A percentile compares a stretch with the other conserved stretches of the same genome.
phyloP scores from a whole-genome alignment of 768 basidiomycete genomes.

The Leccinum imitatum region DNA sequence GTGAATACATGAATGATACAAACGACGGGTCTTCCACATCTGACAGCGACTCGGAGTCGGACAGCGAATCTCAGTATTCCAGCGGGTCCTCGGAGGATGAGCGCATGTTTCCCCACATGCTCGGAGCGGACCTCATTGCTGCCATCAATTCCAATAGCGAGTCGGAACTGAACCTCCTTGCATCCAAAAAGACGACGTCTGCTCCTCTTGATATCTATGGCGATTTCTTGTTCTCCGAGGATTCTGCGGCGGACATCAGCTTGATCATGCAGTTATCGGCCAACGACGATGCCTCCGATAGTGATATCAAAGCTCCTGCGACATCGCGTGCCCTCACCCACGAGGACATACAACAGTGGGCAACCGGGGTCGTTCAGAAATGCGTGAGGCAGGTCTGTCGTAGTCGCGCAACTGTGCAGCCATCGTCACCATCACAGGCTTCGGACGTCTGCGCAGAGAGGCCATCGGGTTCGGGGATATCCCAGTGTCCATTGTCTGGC shows the following conservation, averaged over 20 bases:
- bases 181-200: neutral
- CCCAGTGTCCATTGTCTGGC: conserved; percentile 26
- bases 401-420: conserved; percentile 9
- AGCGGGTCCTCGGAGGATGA: conserved; percentile 21
- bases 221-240: conserved; percentile 14
- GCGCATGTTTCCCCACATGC: conserved; percentile 24
- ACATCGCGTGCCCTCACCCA: conserved; percentile 16
- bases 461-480: conserved; percentile 20
- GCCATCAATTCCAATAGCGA: conserved; percentile 30
- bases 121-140: conserved; percentile 28
- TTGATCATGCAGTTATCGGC: conserved; percentile 23
- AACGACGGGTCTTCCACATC: conserved; percentile 11
- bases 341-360: conserved; percentile 29
- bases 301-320: conserved; percentile 9
- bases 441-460: conserved; percentile 30
- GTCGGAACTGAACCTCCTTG: conserved; percentile 17
- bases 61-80: conserved; percentile 23
- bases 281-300: conserved; percentile 8
- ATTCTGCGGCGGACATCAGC: conserved; percentile 23
- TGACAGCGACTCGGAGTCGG: conserved; percentile 17
- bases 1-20: neutral
- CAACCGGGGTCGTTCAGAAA: conserved; percentile 27
- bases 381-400: conserved; percentile 19
- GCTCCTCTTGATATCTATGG: conserved; percentile 6
- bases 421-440: conserved; percentile 25